Conservation (phyloP, 805 yeast genomes). For the Blastobotrys chiropterorum region DNA sequence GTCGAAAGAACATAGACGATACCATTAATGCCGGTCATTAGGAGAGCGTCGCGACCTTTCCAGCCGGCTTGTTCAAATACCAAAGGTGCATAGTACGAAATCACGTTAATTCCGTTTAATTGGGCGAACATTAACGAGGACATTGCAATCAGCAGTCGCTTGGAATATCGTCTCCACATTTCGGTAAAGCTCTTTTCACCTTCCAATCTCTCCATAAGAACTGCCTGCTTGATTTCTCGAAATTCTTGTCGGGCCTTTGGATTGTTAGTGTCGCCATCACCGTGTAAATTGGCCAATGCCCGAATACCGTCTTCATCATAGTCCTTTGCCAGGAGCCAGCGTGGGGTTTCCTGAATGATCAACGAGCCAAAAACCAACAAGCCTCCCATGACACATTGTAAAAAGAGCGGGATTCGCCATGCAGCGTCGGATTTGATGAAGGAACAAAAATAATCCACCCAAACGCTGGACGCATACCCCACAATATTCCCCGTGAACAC, state of each 20-base stretch:
- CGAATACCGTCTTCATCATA: conserved; percentile 72
- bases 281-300: conserved; percentile 76
- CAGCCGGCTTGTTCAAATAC: conserved; percentile 95
- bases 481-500: conserved; percentile 82
- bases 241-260: conserved; percentile 66
- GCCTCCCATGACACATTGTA: conserved; percentile 70
- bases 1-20: conserved; percentile 59
- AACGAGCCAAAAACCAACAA: conserved; percentile 67
- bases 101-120: conserved; percentile 86
- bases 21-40: conserved; percentile 82
- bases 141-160: conserved; percentile 80
- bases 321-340: conserved; percentile 84
- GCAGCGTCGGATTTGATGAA: conserved; percentile 53
- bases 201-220: conserved; percentile 67
- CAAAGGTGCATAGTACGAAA: conserved; percentile 87
- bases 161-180: conserved; percentile 70
- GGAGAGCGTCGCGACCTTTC: conserved; percentile 78
- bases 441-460: conserved; percentile 79
- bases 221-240: conserved; percentile 74
- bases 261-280: conserved; percentile 69
- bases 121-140: conserved; percentile 90
- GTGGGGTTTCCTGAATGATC: conserved; percentile 78
- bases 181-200: conserved; percentile 71
- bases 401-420: conserved; percentile 74
- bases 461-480: conserved; percentile 77